These are phyloP conservation scores for baker's yeast (Saccharomyces cerevisiae) DNA, from an alignment of 805 yeast genomes.

Conservation along the genomic window DNA sequence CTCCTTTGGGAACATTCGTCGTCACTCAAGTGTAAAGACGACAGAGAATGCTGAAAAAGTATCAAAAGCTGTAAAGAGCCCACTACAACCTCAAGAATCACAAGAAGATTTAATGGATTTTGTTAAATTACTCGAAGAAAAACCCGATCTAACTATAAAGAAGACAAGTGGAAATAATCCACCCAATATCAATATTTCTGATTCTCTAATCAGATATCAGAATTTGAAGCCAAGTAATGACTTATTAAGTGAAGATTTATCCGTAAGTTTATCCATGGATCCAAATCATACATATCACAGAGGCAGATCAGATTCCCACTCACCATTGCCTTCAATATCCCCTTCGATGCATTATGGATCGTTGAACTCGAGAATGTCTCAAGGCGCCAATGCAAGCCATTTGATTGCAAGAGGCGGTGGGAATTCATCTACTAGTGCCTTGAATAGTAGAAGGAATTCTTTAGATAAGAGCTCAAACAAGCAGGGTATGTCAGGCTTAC, in stretches of 20 bases:
- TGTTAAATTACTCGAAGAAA: slow-evolving; percentile 61
- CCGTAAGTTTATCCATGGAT: slow-evolving; percentile 38
- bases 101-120: slow-evolving; percentile 53
- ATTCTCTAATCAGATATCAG: slow-evolving; percentile 45
- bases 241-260: slow-evolving; percentile 46
- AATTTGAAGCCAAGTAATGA: slow-evolving; percentile 45
- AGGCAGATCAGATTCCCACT: slow-evolving; percentile 25
- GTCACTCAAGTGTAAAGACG: slow-evolving; percentile 36
- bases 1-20: slow-evolving; percentile 64
- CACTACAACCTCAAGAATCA: background rate
- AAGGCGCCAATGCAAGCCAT: slow-evolving; percentile 1
- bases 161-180: slow-evolving; percentile 8
- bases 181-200: slow-evolving; percentile 29
- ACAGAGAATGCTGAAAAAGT: slow-evolving; percentile 24
- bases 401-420: background rate
- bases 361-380: slow-evolving; percentile 27
- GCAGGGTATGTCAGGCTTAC: background rate
- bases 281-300: slow-evolving; percentile 11
- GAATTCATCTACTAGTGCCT: slow-evolving; percentile 1
- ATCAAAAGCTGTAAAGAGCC: background rate
- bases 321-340: slow-evolving; percentile 30
- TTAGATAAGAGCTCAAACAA: slow-evolving; percentile 4
- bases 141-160: slow-evolving; percentile 39
- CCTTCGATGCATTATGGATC: slow-evolving; percentile 23
- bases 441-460: slow-evolving; percentile 12